phyloP scores from a whole-genome alignment of 2,329 filamentous ascomycete genomes.

The Diaporthe caulivora region DNA sequence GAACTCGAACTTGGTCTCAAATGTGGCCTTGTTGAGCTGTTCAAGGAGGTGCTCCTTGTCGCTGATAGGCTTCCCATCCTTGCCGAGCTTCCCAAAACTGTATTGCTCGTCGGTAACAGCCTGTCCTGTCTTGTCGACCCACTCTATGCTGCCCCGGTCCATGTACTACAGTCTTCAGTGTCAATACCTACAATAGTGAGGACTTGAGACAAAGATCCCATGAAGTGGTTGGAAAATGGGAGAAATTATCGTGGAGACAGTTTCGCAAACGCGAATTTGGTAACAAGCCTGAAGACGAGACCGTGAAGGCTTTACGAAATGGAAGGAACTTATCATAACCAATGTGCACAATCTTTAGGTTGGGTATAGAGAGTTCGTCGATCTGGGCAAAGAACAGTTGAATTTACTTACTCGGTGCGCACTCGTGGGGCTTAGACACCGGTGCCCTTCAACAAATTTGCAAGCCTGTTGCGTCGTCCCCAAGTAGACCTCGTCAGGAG shows the following conservation, averaged over 20 bases:
- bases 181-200: neutral
- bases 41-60: neutral
- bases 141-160: neutral
- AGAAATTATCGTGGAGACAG: too few relatives aligned
- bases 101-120: neutral
- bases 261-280: too few relatives aligned
- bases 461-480: constrained; percentile 2
- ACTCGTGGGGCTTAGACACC: neutral
- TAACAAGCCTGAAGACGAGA: too few relatives aligned
- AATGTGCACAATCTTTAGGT: neutral
- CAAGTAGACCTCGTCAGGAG: neutral
- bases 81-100: too few relatives aligned
- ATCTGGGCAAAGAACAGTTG: rapidly evolving
- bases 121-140: neutral
- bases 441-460: constrained; percentile 14
- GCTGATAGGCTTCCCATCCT: too few relatives aligned
- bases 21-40: neutral
- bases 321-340: too few relatives aligned
- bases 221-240: rapidly evolving
- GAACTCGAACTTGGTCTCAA: constrained; percentile 4
- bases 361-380: neutral
- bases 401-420: neutral
- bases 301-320: too few relatives aligned
- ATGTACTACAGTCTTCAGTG: neutral
- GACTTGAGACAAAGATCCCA: neutral